Percentiles rank a stretch among this genome's conserved stretches.
Evolutionary conservation across 495 filamentous ascomycete species (phyloP).

Genomic region (Tuber magnatum): DNA sequence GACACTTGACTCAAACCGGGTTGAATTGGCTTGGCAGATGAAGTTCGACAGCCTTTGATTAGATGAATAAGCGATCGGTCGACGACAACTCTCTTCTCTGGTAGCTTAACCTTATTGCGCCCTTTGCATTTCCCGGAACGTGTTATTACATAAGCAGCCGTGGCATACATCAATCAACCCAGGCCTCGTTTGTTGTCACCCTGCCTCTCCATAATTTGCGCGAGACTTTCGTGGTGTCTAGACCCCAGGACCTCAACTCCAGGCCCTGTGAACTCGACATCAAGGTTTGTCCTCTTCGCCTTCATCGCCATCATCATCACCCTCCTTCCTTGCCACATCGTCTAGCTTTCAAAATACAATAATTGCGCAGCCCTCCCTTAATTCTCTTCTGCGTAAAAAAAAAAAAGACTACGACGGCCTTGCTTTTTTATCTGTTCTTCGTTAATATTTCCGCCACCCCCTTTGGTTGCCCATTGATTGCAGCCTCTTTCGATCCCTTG

Average conservation of each 20-base stretch:
- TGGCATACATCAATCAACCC: neutral
- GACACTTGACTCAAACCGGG: neutral
- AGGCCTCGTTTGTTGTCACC: neutral
- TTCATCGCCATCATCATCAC: neutral
- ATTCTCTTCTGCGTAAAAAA: conserved; percentile 1
- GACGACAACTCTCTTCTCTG: neutral
- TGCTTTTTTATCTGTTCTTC: neutral
- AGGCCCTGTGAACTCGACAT: neutral
- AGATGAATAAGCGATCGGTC: neutral
- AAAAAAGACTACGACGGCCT: neutral
- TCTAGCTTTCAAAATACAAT: neutral
- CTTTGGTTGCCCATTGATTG: neutral
- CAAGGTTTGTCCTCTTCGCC: neutral
- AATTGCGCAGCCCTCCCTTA: neutral
- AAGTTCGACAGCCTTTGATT: neutral
- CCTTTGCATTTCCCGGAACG: neutral
- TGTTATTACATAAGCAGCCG: neutral
- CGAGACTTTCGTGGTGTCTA: neutral
- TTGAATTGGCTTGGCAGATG: neutral
- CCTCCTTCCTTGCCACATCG: neutral
- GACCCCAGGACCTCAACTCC: neutral
- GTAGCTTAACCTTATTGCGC: neutral
- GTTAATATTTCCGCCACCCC: neutral
- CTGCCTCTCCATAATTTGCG: neutral
- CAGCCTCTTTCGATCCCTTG: conserved; percentile 2